Percentiles rank a stretch among this genome's conserved stretches.
Conservation (phyloP, 768 basidiomycete genomes). For the Inosperma sp. region DNA sequence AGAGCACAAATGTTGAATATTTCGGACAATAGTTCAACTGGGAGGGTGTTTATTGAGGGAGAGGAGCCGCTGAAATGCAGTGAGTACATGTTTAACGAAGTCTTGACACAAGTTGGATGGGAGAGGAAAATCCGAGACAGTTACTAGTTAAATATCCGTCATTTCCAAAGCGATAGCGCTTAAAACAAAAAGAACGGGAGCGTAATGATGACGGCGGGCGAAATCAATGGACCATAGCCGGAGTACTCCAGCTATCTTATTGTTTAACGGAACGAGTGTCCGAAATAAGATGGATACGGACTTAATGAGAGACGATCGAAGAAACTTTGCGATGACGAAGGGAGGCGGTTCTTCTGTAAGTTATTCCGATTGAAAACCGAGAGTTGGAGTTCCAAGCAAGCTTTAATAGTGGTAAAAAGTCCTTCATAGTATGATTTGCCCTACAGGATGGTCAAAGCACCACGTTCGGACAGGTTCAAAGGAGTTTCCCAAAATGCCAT, state of each 20-base stretch:
- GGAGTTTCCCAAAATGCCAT: slow-evolving; percentile 25
- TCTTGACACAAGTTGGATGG: background rate
- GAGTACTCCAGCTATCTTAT: slow-evolving; percentile 29
- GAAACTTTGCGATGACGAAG: no score
- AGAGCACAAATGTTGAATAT: slow-evolving; percentile 50
- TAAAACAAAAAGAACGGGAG: slow-evolving; percentile 35
- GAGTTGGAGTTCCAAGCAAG: no score
- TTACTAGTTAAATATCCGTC: slow-evolving; percentile 19
- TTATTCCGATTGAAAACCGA: no score
- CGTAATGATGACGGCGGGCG: slow-evolving; percentile 23
- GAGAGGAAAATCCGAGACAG: slow-evolving; percentile 5
- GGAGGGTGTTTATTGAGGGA: slow-evolving; percentile 41
- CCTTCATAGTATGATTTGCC: no score
- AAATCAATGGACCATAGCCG: slow-evolving; percentile 33
- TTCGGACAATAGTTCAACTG: slow-evolving; percentile 53
- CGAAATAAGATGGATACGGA: slow-evolving; percentile 20
- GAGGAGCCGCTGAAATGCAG: slow-evolving; percentile 1
- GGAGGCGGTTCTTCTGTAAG: no score
- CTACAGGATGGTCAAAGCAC: background rate
- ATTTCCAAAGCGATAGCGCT: slow-evolving; percentile 3
- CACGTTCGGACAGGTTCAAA: slow-evolving; percentile 23
- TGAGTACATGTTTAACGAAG: background rate
- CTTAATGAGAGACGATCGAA: no score
- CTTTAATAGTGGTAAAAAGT: no score
- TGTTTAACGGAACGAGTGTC: slow-evolving; percentile 26